Percentiles rank a stretch among this genome's conserved stretches.
phyloP scores from a whole-genome alignment of 306 rosid species.

The Canavalia ensiformis region DNA sequence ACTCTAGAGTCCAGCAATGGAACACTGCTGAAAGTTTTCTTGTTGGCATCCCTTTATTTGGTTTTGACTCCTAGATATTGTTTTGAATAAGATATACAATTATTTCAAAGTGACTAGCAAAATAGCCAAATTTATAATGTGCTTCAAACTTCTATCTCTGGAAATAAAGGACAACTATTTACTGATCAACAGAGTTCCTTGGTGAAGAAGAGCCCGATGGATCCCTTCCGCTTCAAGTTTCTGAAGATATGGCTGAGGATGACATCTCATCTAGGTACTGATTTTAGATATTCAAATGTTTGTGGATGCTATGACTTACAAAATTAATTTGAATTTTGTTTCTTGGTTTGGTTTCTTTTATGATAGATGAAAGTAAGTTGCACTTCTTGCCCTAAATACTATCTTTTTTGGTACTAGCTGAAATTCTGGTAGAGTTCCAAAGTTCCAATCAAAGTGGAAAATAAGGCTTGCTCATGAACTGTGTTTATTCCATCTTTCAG shows the following conservation, averaged over 20 bases:
- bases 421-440: slow-evolving; percentile 19
- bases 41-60: slow-evolving; percentile 27
- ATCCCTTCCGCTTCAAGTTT: slow-evolving; percentile 77
- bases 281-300: slow-evolving; percentile 39
- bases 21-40: neutral
- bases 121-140: slow-evolving; percentile 10
- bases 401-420: neutral
- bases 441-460: slow-evolving; percentile 16
- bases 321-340: slow-evolving; percentile 35
- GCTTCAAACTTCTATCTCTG: slow-evolving; percentile 24
- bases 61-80: slow-evolving; percentile 28
- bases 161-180: slow-evolving; percentile 41
- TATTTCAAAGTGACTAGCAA: slow-evolving; percentile 32
- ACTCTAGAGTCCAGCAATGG: neutral
- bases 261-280: slow-evolving; percentile 85
- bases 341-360: neutral
- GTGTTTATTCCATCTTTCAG: slow-evolving; percentile 27
- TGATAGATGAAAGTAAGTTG: neutral
- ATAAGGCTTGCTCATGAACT: slow-evolving; percentile 12
- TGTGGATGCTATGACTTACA: slow-evolving; percentile 4
- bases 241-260: slow-evolving; percentile 84
- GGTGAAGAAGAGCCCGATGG: slow-evolving; percentile 80
- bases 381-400: neutral
- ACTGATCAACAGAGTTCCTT: slow-evolving; percentile 65
- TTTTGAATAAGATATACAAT: slow-evolving; percentile 2